Base-by-base conservation (phyloP, 805 yeast genomes). In the Candida hispaniensis region DNA sequence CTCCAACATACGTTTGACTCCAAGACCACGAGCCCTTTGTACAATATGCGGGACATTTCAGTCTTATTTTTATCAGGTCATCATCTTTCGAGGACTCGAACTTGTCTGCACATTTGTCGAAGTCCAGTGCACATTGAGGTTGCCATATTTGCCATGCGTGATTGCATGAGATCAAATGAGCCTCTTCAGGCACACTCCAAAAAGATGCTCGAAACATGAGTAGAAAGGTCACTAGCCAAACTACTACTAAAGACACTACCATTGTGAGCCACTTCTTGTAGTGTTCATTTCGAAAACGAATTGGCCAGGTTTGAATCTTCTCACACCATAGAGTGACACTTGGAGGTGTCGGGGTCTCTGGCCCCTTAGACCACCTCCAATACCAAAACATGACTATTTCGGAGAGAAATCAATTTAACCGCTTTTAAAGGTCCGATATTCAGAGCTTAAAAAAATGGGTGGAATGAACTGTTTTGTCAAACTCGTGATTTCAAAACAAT, bases 11-110 rank as follows among this genome's bases (percentile, higher is more conserved):
- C 7, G 77, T 59, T 11, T 76, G 71, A 2, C 85, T 71, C 52
- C 75, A 86, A 0, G 82, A 68, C 75, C 79, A 73, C 21, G 85
- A 74, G 18, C 73, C 80, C 19, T 77, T 59, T 45, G 77, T 83
- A 56, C 97, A 86, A 19, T 85, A 59, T 0, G 95, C 93, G 0
- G 94, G 94, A 54, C 97, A 86, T 45, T 83, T 63, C 48, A 85
- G 36, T 4, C 36, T 27, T 28, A 32, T 32, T 24, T 32, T 28
- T 23, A 27, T 16, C 7, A 20, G 12, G 8, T 21, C 7, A 2
- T 28, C 36, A 18, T 32, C 36, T 3, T 27, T 14, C 6, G 24
- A 23, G 5, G 36, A 28, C 7, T 32, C 36, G 10, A 10, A 32
- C 8, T 27, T 18, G 10, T 27, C 18, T 4, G 24, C 13, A 23